Evolutionary conservation across 75 land plant genomes (phyloP), one percentile per base, ranked within the genome.

Genomic region (Sequoia sempervirens): DNA sequence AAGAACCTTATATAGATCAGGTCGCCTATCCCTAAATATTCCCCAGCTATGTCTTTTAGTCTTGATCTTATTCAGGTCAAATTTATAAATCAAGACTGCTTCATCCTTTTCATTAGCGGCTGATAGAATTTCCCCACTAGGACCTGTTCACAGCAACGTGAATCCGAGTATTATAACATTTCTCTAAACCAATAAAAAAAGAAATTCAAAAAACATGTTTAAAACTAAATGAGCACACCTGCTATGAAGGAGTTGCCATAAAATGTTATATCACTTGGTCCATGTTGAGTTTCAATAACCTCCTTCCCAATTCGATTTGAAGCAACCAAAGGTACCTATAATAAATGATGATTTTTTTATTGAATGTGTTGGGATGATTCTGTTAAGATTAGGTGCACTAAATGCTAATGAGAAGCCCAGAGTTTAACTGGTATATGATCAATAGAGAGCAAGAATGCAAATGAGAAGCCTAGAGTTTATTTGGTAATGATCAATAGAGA

Each of bases 231-330:
- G 28, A 41, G 72, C 46, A 72, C 20, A 96, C 98, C 98, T 89
- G 98, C 93, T 43, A 96, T 96, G 81, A 96, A 97, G 13, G 99
- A 97, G 20, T 91, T 94, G 15, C 99, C 99, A 87, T 97, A 97
- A 84, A 97, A 97, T 5, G 95, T 95, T 40, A 97, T 95, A 83
- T 87, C 81, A 75, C 98, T 97, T 20, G 91, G 90, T 40, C 99
- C 99, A 87, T 96, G 96, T 83, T 95, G 98, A 12, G 99, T 95
- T 81, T 95, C 86, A 73, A 97, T 93, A 34, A 90, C 85, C 87
- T 97, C 99, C 84, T 83, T 91, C n/a, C 99, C 99, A 20, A 97
- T 92, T 23, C 99, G 94, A 75, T 97, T 97, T 45, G 99, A 94
- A 50, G 96, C 93, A 17, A 95, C 94, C 47, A 97, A 80, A 64